Base-by-base conservation (phyloP, 495 filamentous ascomycete species). In the Aspergillus baeticus region DNA sequence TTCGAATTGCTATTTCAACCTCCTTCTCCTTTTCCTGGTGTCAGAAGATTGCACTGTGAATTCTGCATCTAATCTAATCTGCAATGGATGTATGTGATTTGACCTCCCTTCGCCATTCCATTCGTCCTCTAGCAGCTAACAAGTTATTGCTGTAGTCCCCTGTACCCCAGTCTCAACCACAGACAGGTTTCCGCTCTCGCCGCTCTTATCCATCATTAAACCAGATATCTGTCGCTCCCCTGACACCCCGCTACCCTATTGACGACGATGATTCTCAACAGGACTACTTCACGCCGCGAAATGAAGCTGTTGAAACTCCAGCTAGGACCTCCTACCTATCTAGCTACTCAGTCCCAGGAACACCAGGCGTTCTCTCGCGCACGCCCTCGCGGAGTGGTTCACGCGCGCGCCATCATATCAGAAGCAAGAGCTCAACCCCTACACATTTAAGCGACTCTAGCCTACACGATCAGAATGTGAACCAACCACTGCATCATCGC, bases 171-270 rank as follows among this genome's bases (percentile, higher is more conserved):
- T 44, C 52, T 37, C 53, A 53, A 44, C 50, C 57, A 15, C 60
- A 50, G 23, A 52, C 61, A 36, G 64, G 69, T 58, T 77, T 72
- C 61, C 68, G 64, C 26, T 74, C 72, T 38, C 70, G 72, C 42
- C 74, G 75, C 55, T 79, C 77, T 18, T 77, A 79, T 58, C 76
- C 76, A 51, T 68, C 76, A 21, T 61, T 81, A 41, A 62, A 76
- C 53, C 73, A 77, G 54, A 54, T 77, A 58, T 84, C 84, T 21
- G 78, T 89, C 45, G 81, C 84, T 29, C 86, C 87, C 53, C 75
- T 90, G 17, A 87, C 85, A 14, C 81, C 85, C 46, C 81, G 77
- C 67, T 81, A 87, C 55, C 84, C 86, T 48, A 74, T 86, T 45
- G 81, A 87, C 60, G 68, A 77, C 49, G 79, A 84, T 51, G 63